These are phyloP conservation scores for Conticribra weissflogii DNA, from an alignment of 108 stramenopile species.

Conservation along the genomic window DNA sequence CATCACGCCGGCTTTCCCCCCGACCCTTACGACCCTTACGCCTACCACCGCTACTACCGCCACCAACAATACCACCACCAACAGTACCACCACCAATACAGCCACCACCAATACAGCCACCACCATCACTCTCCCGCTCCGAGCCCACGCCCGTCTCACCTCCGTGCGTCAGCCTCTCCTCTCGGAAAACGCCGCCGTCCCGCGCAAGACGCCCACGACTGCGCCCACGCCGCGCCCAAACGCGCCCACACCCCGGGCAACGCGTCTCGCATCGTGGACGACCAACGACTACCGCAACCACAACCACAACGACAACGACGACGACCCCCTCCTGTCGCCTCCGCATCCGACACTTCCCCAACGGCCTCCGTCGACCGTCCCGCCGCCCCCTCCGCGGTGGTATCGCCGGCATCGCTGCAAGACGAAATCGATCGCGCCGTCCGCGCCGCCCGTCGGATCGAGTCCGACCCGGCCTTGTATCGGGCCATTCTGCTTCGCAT, in stretches of 20 bases:
- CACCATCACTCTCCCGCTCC: slow-evolving; percentile 1
- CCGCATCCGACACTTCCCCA: no score
- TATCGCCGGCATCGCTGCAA: no score
- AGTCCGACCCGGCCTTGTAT: slow-evolving; percentile 14
- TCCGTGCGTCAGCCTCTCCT: background rate
- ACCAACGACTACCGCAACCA: no score
- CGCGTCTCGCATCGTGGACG: no score
- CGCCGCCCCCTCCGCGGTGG: slow-evolving; percentile 7
- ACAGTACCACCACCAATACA: slow-evolving; percentile 3
- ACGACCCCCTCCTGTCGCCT: no score
- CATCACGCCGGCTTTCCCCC: no score
- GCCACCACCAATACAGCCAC: slow-evolving; percentile 5
- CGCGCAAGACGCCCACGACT: no score
- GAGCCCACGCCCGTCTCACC: slow-evolving; percentile 8
- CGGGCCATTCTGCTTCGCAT: slow-evolving; percentile 30
- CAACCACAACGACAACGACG: no score
- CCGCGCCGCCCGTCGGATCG: slow-evolving; percentile 8
- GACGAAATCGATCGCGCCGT: slow-evolving; percentile 7
- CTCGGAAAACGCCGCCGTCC: no score
- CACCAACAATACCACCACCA: slow-evolving; percentile 1
- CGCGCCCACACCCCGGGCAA: no score
- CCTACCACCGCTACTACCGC: slow-evolving; percentile 9
- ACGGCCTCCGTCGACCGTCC: background rate
- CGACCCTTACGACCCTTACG: background rate
- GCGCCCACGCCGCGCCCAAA: no score